These are phyloP conservation scores for Phylloporus sp. DNA, from an alignment of 768 basidiomycete genomes.

Conservation along the genomic window DNA sequence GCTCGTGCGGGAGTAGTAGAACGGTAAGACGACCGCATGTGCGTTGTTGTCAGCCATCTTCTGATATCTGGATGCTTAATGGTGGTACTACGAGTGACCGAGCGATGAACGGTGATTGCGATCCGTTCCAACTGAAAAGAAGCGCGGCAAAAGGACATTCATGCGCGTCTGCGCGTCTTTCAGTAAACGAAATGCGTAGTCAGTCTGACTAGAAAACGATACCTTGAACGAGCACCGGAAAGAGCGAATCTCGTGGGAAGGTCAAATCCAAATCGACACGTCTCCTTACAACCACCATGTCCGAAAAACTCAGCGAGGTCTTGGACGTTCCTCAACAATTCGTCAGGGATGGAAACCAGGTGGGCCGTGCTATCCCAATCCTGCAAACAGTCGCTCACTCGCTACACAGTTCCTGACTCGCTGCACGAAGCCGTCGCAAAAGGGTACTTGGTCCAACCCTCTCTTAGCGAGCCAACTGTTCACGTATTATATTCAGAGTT, in stretches of 20 bases:
- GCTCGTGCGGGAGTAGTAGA: constrained; percentile 2
- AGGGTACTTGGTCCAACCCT: constrained; percentile 52
- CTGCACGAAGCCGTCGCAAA: constrained; percentile 96
- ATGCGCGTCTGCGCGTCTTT: constrained; percentile 36
- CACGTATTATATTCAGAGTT: constrained; percentile 59
- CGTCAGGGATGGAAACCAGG: constrained; percentile 89
- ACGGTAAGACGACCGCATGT: constrained; percentile 6
- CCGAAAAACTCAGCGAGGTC: constrained; percentile 88
- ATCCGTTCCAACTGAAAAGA: constrained; percentile 29
- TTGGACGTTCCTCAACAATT: constrained; percentile 90
- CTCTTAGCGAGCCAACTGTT: background rate
- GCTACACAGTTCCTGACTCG: constrained; percentile 78
- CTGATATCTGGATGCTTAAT: constrained; percentile 15
- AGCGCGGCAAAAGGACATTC: constrained; percentile 54
- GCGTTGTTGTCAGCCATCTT: constrained; percentile 20
- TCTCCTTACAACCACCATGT: constrained; percentile 51
- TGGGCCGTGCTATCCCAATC: constrained; percentile 30
- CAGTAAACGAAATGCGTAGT: constrained; percentile 1
- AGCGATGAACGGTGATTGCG: constrained; percentile 23
- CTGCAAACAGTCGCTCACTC: constrained; percentile 7
- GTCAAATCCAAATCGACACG: constrained; percentile 21
- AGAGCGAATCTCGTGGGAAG: constrained; percentile 26
- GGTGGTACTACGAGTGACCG: constrained; percentile 10
- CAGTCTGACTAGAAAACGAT: constrained; percentile 1
- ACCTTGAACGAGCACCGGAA: constrained; percentile 13